phyloP scores from a whole-genome alignment of 495 filamentous ascomycete genomes.

The Aspergillus conjunctus region DNA sequence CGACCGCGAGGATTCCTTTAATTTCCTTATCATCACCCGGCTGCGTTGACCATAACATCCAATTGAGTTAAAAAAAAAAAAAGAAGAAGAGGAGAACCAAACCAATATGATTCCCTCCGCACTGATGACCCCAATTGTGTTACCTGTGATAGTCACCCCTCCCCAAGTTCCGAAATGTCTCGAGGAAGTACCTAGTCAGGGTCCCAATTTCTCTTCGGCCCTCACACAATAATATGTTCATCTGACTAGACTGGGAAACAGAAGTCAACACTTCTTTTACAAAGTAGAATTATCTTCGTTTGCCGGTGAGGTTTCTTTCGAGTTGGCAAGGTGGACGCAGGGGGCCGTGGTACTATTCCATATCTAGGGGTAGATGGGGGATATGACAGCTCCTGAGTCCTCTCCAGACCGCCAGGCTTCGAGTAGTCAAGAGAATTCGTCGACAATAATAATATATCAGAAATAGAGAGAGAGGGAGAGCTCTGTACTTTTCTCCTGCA shows the following conservation, averaged over 20 bases:
- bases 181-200: not conserved
- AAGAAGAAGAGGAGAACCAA: slow-evolving; percentile 8
- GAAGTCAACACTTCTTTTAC: not conserved
- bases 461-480: not conserved
- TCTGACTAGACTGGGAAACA: slow-evolving; percentile 2
- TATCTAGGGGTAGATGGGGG: slow-evolving; percentile 1
- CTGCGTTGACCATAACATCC: not conserved
- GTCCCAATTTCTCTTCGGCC: not conserved
- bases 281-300: not conserved
- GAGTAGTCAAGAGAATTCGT: not conserved
- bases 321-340: slow-evolving; percentile 13
- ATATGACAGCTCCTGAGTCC: slow-evolving; percentile 23
- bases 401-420: slow-evolving; percentile 16
- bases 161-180: not conserved
- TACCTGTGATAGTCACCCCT: slow-evolving; percentile 10
- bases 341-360: slow-evolving; percentile 7
- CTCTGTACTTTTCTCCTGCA: not conserved
- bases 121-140: slow-evolving; percentile 15
- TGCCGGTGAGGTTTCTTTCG: slow-evolving; percentile 8
- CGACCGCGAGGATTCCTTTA: slow-evolving; percentile 1
- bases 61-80: not conserved
- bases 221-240: slow-evolving; percentile 12
- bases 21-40: no score
- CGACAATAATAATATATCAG: not conserved
- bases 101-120: slow-evolving; percentile 3